Base-by-base conservation (phyloP, 768 basidiomycete genomes). In the Asterophora parasitica region DNA sequence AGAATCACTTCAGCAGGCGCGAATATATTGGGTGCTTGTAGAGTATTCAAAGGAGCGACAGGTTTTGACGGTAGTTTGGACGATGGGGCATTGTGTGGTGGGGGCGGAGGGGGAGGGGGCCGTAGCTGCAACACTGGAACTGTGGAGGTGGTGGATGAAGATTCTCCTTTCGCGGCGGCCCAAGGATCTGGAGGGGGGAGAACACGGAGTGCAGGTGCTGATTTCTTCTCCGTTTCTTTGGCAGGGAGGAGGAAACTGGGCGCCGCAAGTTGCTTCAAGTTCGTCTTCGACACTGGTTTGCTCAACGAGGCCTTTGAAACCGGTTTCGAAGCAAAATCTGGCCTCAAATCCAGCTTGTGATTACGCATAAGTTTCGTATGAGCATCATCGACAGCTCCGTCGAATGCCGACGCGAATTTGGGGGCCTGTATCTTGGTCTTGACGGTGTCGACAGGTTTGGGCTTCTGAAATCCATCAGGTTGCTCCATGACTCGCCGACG, bases 21-120 rank as follows among this genome's bases (percentile, higher is more conserved):
- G 16, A 46, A 42, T 46, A 42, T 42, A n/a, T 58, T 57, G 5
- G 72, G 72, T 5, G 61, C 65, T 23, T 56, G 57, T 8, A 64
- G 45, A 3, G 54, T 45, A 35, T 61, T 63, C 7, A 63, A 46
- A 3, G 47, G 41, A 7, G 44, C 20, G n/a, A 42, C 40, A 30
- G 46, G 34, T 26, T 58, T 65, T n/a, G 55, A 49, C 13, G 52
- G 43, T 2, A 44, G 34, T 28, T 58, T 65, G 16, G 55, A 49
- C 12, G 51, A 41, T 2, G 27, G 39, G 34, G 40, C 47, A 49
- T 30, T 54, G 30, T 49, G 54, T 17, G 52, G 47, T 26, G 44
- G 32, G 3, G 48, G 58, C 13, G 41, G 49, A 20, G 30, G 48
- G 32, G 50, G 52, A 2, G 43, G 40, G n/a, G 53, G 50, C 39